These are phyloP conservation scores for Diospyros kaki DNA, from an alignment of 148 eudicot genomes.

Conservation along the genomic window DNA sequence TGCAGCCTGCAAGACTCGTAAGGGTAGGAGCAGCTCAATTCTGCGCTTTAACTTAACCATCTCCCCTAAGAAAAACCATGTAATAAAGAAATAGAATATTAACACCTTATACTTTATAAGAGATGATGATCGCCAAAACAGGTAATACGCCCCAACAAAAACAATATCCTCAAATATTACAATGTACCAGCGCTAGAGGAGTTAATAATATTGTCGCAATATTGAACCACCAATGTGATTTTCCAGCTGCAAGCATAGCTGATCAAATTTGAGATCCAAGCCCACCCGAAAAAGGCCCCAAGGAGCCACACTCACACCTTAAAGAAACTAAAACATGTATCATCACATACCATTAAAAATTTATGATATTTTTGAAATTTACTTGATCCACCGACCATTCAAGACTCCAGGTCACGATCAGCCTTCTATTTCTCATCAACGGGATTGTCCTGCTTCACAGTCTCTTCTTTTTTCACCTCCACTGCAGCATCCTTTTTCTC, in stretches of 20 bases:
- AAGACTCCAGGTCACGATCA: not conserved
- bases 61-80: not conserved
- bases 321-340: not conserved
- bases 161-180: no score
- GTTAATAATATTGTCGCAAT: no score
- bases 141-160: not conserved
- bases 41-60: not conserved
- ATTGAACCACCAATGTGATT: no score
- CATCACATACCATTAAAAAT: not conserved
- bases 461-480: conserved; percentile 8
- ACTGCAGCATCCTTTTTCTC: conserved; percentile 8
- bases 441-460: conserved; percentile 3
- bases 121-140: not conserved
- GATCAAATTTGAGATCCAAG: no score
- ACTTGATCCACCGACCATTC: not conserved
- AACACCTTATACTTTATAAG: not conserved
- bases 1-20: no score
- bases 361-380: not conserved
- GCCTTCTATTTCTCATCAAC: conserved; percentile 1
- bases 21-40: no score
- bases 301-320: not conserved
- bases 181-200: no score
- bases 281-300: not conserved
- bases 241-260: no score
- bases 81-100: not conserved